Base-by-base conservation (phyloP, 805 yeast genomes). In the Lachancea sp. region DNA sequence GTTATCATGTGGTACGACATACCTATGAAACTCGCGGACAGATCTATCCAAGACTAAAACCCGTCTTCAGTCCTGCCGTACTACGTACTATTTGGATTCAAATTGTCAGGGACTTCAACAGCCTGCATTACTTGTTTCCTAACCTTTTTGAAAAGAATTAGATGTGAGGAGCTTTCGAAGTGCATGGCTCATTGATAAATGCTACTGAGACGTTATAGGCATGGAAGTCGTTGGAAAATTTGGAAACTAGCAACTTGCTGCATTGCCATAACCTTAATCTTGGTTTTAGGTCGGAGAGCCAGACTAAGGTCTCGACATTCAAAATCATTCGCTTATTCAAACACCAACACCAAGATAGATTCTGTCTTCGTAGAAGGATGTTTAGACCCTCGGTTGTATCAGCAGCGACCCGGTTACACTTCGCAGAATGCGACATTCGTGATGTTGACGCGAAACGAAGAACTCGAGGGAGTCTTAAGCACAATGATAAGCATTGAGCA, bases 341-440 rank as follows among this genome's bases (percentile, higher is more conserved):
- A 50, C 22, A 46, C 52, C 12, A 40, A 43, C 23, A 47, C 61
- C 2, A 16, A 42, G 6, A 48, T 56, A 9, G 77, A 74, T 47
- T 49, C 55, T 15, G 77, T 80, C 0, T 81, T 81, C 48, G 63
- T 60, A 25, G 50, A 60, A 20, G 88, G 87, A 2, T 81, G 88
- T 51, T 71, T 67, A 3, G 77, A 78, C 15, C 68, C 71, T 7
- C 41, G 47, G 1, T 42, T n/a, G 69, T 74, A 50, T 45, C 22
- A 36, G 50, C 49, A 36, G 21, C 42, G 47, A 16, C 45, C 54
- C 1, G 38, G 8, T 1, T 61, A 59, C 35, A 48, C 64, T 3
- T 65, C 83, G 25, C 88, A 84, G 21, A 86, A 82, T 53, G 97
- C 97, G 0, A 83, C 90, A 1, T 72, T 90, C 49, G 86, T 89